Conservation (phyloP, 352 stramenopile genomes). For the Blastocystis sp. region DNA sequence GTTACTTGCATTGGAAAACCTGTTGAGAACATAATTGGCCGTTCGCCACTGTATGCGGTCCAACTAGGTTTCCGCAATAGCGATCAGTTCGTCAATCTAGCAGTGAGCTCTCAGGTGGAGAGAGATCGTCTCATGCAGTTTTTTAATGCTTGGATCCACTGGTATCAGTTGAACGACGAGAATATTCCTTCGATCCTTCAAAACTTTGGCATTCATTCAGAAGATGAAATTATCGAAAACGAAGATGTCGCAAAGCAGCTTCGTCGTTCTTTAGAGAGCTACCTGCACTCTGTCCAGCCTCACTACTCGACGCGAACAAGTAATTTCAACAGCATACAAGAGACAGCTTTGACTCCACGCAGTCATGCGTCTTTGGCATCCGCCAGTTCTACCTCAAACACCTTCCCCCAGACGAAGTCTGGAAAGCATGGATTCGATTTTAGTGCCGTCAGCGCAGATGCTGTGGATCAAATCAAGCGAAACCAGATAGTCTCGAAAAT, state of each 20-base stretch:
- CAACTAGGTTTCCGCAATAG: background rate
- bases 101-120: background rate
- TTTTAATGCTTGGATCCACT: background rate
- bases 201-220: background rate
- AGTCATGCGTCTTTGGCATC: background rate
- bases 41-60: background rate
- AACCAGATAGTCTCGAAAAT: background rate
- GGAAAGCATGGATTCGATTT: background rate
- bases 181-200: background rate
- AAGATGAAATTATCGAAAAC: background rate
- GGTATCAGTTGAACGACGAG: conserved; percentile 3
- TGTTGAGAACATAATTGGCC: background rate
- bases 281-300: background rate
- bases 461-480: background rate
- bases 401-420: background rate
- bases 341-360: background rate
- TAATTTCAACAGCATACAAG: background rate
- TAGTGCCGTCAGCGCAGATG: background rate
- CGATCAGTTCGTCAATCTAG: background rate
- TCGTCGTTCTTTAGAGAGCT: background rate
- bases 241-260: background rate
- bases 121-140: conserved; percentile 17
- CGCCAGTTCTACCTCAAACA: background rate
- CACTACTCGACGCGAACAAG: background rate
- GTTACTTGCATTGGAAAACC: background rate